phyloP scores from a whole-genome alignment of 2,329 filamentous ascomycete genomes.

The Lomentospora prolificans region DNA sequence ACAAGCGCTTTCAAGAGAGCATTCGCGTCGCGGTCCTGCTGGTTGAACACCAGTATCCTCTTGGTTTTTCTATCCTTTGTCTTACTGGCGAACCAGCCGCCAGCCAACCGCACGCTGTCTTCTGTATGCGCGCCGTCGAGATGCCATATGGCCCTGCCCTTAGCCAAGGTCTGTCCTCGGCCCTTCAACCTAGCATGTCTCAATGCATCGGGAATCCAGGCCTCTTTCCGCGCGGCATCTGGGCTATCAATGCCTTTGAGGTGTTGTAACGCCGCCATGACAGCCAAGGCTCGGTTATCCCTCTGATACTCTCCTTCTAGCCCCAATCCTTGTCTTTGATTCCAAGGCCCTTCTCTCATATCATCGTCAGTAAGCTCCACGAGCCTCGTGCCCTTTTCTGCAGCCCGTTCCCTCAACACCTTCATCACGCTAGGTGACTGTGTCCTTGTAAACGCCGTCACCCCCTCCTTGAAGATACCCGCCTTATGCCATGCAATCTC shows the following conservation, averaged over 20 bases:
- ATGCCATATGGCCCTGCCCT: constrained; percentile 55
- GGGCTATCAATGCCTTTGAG: constrained; percentile 22
- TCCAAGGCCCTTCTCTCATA: constrained; percentile 26
- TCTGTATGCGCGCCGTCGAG: constrained; percentile 83
- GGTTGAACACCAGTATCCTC: constrained; percentile 74
- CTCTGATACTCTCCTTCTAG: constrained; percentile 45
- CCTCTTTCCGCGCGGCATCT: background rate
- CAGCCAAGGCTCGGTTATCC: constrained; percentile 48
- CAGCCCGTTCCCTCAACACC: constrained; percentile 50
- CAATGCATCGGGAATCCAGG: constrained; percentile 53
- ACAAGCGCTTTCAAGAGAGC: constrained; percentile 56
- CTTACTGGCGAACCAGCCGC: constrained; percentile 61
- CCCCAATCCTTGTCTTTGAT: constrained; percentile 26
- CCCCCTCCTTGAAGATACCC: constrained; percentile 67
- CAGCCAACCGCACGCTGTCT: constrained; percentile 70
- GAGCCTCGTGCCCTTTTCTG: constrained; percentile 40
- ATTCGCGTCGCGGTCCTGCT: constrained; percentile 71
- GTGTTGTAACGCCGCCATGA: constrained; percentile 47
- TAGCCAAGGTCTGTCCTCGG: constrained; percentile 59
- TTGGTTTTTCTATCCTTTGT: constrained; percentile 21
- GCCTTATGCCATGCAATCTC: constrained; percentile 88
- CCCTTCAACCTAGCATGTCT: constrained; percentile 60
- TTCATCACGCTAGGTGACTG: constrained; percentile 24
- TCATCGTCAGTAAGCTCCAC: constrained; percentile 30
- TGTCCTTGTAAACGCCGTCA: constrained; percentile 24